phyloP scores from a whole-genome alignment of 495 filamentous ascomycete genomes.

The Aspergillus haitiensis region DNA sequence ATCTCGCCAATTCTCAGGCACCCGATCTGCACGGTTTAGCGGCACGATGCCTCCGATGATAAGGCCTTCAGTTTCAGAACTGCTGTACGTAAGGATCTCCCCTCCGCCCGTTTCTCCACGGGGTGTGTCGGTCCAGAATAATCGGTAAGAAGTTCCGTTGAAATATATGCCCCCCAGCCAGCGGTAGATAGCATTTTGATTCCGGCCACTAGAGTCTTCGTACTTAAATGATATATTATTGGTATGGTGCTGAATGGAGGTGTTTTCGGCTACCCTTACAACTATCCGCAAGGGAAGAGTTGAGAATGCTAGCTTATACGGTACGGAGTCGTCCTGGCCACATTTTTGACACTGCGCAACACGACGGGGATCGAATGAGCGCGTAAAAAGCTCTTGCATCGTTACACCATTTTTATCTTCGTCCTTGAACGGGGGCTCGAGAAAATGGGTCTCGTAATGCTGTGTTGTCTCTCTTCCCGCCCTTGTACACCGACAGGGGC shows the following conservation, averaged over 20 bases:
- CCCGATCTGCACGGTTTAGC: conserved; percentile 17
- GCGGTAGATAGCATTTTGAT: conserved; percentile 32
- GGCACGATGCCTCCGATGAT: conserved; percentile 31
- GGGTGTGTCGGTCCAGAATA: conserved; percentile 38
- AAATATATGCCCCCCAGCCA: conserved; percentile 48
- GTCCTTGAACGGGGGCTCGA: not conserved
- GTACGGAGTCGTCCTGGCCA: not conserved
- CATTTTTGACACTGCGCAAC: conserved; percentile 19
- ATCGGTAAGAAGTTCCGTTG: conserved; percentile 22
- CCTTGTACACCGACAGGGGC: conserved; percentile 9
- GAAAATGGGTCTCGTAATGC: not conserved
- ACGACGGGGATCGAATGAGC: conserved; percentile 4
- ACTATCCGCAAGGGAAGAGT: conserved; percentile 36
- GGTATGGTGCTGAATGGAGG: conserved; percentile 31
- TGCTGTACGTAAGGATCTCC: conserved; percentile 35
- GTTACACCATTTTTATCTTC: conserved; percentile 17
- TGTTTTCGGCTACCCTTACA: conserved; percentile 17
- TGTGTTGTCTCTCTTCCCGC: not conserved
- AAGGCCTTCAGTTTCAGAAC: conserved; percentile 21
- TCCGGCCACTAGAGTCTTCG: conserved; percentile 14
- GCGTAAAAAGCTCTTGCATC: conserved; percentile 22
- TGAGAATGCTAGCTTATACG: conserved; percentile 10
- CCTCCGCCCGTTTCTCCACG: conserved; percentile 28
- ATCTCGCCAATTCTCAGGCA: conserved; percentile 30
- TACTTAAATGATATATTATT: conserved; percentile 30